Conservation (phyloP, 208 protist genomes). For the Angomonas ambiguus region DNA sequence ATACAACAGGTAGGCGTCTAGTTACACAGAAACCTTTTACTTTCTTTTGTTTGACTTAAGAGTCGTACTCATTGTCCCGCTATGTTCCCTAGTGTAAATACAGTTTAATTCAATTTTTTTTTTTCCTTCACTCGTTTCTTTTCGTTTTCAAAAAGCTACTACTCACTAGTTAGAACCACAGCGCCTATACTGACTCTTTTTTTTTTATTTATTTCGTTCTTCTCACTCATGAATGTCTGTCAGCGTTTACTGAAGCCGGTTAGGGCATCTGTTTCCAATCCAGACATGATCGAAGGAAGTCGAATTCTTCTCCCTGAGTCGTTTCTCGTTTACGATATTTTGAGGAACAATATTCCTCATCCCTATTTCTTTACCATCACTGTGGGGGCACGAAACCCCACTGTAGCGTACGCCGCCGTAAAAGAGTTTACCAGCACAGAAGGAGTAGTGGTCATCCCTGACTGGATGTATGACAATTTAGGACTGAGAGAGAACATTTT, state of each 20-base stretch:
- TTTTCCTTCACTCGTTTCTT: too few species aligned
- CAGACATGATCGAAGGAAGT: conserved; percentile 59
- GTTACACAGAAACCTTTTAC: too few species aligned
- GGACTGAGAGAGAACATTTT: conserved; percentile 43
- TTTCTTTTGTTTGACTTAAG: too few species aligned
- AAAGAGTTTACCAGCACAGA: conserved; percentile 91
- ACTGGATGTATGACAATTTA: conserved; percentile 93
- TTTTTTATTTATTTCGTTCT: background rate
- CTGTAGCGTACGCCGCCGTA: conserved; percentile 77
- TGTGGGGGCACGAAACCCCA: background rate
- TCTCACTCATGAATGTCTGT: background rate
- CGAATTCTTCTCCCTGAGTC: conserved; percentile 85
- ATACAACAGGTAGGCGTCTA: too few species aligned
- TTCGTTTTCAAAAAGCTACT: too few species aligned
- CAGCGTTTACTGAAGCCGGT: background rate
- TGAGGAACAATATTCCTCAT: conserved; percentile 76
- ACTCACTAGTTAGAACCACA: too few species aligned
- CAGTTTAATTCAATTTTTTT: too few species aligned
- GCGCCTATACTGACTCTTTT: too few species aligned
- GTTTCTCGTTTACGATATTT: conserved; percentile 70
- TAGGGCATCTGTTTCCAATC: background rate
- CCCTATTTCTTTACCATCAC: conserved; percentile 23
- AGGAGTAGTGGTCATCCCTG: conserved; percentile 84
- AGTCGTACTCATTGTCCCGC: too few species aligned
- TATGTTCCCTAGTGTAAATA: too few species aligned